A percentile compares a stretch with the other conserved stretches of the same genome.
phyloP scores from a whole-genome alignment of 2,329 filamentous ascomycete species.

The Colletotrichum graminicola region DNA sequence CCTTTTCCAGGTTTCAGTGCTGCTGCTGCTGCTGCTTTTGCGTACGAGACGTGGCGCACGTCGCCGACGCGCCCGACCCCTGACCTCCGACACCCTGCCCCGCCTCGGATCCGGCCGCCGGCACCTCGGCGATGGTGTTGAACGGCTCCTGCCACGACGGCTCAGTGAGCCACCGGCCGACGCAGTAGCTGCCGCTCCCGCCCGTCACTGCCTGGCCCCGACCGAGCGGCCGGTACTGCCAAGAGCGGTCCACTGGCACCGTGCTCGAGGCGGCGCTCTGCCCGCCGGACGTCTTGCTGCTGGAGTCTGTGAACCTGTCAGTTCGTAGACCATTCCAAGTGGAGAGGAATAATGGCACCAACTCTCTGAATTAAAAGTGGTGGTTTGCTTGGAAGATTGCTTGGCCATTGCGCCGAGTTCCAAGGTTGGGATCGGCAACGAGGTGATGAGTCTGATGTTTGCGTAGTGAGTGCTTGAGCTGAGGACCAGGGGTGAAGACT shows the following conservation, averaged over 20 bases:
- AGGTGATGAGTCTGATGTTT: not conserved
- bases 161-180: slow-evolving; percentile 35
- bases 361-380: slow-evolving; percentile 30
- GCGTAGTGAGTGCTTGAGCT: too few relatives aligned
- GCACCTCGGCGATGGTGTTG: slow-evolving; percentile 37
- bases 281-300: not conserved
- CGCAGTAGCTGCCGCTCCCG: slow-evolving; percentile 5
- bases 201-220: slow-evolving; percentile 9
- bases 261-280: slow-evolving; percentile 21
- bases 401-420: slow-evolving; percentile 8
- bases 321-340: not conserved
- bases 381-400: slow-evolving; percentile 23
- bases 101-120: slow-evolving; percentile 24
- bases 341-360: not conserved
- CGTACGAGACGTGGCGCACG: slow-evolving; percentile 31
- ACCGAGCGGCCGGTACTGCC: slow-evolving; percentile 30
- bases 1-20: not conserved
- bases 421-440: too few relatives aligned
- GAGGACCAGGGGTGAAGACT: not conserved
- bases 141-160: slow-evolving; percentile 37
- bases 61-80: slow-evolving; percentile 27
- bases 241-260: slow-evolving; percentile 25
- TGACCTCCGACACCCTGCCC: slow-evolving; percentile 7
- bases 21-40: slow-evolving; percentile 30
- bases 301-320: slow-evolving; percentile 6